phyloP scores from a whole-genome alignment of 73 alveolate species.

The Breviolum minutum region DNA sequence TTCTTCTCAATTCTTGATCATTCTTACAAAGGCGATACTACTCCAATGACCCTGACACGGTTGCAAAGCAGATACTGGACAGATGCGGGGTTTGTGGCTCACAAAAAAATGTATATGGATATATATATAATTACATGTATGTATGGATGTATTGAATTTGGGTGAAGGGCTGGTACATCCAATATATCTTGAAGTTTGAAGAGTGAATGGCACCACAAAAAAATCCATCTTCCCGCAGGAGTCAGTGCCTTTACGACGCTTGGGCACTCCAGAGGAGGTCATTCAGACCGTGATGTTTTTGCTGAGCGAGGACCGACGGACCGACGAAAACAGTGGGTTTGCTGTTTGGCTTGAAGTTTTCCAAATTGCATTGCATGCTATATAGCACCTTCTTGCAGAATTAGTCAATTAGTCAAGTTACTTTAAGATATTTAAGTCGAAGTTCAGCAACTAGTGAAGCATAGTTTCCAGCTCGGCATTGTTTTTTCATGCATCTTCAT shows the following conservation, averaged over 20 bases:
- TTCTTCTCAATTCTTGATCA: too few relatives aligned
- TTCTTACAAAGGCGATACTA: conserved; percentile 50
- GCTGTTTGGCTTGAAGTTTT: neutral
- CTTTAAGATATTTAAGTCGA: neutral
- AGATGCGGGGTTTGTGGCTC: neutral
- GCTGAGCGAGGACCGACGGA: conserved; percentile 46
- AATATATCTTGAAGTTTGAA: neutral
- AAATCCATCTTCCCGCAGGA: neutral
- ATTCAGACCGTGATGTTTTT: conserved; percentile 60
- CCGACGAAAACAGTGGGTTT: neutral
- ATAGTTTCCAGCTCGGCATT: too few relatives aligned
- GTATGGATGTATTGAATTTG: neutral
- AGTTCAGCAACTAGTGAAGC: too few relatives aligned
- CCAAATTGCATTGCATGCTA: neutral
- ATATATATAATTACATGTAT: neutral
- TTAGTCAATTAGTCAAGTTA: neutral
- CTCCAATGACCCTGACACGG: conserved; percentile 52
- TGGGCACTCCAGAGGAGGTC: conserved; percentile 90
- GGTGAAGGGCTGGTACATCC: neutral
- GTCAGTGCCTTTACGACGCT: conserved; percentile 83
- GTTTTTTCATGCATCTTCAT: neutral
- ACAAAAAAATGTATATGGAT: neutral
- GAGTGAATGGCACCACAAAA: neutral
- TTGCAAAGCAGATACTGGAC: conserved; percentile 86
- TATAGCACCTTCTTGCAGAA: neutral